Evolutionary conservation across 805 yeast genomes (phyloP), one percentile per base, ranked within the genome.

Genomic region (Candida awuae): DNA sequence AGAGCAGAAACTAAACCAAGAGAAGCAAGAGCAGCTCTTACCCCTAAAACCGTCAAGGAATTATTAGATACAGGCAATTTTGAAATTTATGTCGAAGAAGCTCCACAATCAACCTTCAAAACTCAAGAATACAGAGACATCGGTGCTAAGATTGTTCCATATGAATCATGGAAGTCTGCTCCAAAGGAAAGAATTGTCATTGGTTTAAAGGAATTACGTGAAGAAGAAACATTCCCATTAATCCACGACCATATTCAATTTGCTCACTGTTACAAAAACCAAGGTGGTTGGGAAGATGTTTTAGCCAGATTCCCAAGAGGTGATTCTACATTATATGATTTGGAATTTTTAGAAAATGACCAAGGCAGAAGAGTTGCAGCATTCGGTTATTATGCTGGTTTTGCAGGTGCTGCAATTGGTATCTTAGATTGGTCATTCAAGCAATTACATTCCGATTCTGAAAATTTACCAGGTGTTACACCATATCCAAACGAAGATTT

Each of bases 331-430:
- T 73, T 92, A 50, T 92, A 92, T 60, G 99, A 92, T 61, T 70
- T 92, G 50, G 99, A 92, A 67, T 92, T 92, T 58, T 70, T 92
- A 60, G 94, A 84, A 62, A 86, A 92, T 60, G 96, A 83, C 52
- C 79, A 76, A 56, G 97, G 97, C 26, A 84, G 98, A 71, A 84
- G 99, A 66, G 99, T 92, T 21, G 99, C 99, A 32, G 98, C 98
- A 8, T 92, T 92, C 59, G 99, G 99, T n/a, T 92, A 76, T 70
- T 90, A 90, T 62, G 98, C 99, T 32, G 99, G 99, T n/a, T 92
- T 92, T 61, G 98, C 97, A 6, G 99, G 99, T 55, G 98, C 99
- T 26, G 99, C 98, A 25, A 66, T 92, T 40, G 98, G 98, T 54
- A 70, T 90, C 37, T 76, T 76, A 61, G 95, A 87, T 63, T 92